Evolutionary conservation across 1,139 yeast genomes (phyloP), one percentile per base, ranked within the genome.

Genomic region (Meyerozyma sp.): DNA sequence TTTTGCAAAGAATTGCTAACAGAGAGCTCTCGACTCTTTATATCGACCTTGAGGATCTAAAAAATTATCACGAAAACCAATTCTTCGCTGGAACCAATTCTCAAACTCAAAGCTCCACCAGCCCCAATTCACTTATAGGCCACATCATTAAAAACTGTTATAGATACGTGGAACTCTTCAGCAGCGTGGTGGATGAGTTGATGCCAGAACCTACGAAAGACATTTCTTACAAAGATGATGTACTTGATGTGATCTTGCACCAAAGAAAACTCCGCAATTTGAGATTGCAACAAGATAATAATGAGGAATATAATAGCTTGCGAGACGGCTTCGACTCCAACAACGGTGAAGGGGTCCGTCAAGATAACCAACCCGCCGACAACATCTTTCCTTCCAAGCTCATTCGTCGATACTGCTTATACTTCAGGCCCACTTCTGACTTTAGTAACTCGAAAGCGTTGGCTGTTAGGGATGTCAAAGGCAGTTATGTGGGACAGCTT

Each of bases 401-500:
- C 46, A 86, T 93, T 14, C 81, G 99, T 60, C 79, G 98, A 47
- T 94, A 91, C 67, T 77, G 77, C 51, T 66, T 94, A 42, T 94
- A 93, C 66, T 88, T 94, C 70, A 84, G 81, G 65, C 98, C 98
- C 1, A 69, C 84, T 44, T 68, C 82, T 6, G 66, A 65, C 42
- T 59, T 67, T 16, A 65, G 73, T 26, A 53, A 62, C 20, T 66
- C 71, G 35, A 81, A 81, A 58, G 80, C 94, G 2, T 68, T 89
- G 50, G 86, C 96, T 3, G 98, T 93, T 5, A 80, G 98, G 61
- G 93, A 90, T 55, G 84, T 93, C 49, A 85, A 83, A 59, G 98
- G 98, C 44, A 70, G 75, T 40, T 82, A 80, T 50, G 76, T 94
- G 42, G 99, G 99, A 37, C 82, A 85, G 54, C 76, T 87, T 51